Conservation (phyloP, 768 basidiomycete species). For the Suillus alpinus region DNA sequence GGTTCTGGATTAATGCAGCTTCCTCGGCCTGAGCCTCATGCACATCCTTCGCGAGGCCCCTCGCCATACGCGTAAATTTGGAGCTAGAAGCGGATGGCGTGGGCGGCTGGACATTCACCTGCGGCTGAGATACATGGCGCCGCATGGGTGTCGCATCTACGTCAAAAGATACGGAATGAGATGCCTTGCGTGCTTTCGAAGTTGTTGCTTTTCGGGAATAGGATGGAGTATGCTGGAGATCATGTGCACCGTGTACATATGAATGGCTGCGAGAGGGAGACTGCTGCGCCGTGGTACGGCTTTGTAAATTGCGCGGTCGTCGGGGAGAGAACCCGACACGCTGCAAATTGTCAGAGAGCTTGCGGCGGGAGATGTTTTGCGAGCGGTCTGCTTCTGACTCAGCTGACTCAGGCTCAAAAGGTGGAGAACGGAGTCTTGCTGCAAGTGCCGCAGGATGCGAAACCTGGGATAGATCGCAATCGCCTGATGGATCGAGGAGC, state of each 20-base stretch:
- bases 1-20: background rate
- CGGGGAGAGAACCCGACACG: slow-evolving; percentile 73
- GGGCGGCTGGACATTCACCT: slow-evolving; percentile 55
- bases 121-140: slow-evolving; percentile 24
- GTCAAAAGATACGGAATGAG: slow-evolving; percentile 26
- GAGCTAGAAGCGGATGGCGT: slow-evolving; percentile 57
- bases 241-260: slow-evolving; percentile 10
- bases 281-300: slow-evolving; percentile 21
- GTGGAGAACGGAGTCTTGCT: slow-evolving; percentile 44
- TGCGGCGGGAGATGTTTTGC: slow-evolving; percentile 49
- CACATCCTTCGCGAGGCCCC: slow-evolving; percentile 54
- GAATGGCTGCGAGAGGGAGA: slow-evolving; percentile 11
- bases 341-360: slow-evolving; percentile 67
- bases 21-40: slow-evolving; percentile 33
- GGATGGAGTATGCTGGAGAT: slow-evolving; percentile 1
- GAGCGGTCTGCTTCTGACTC: slow-evolving; percentile 46
- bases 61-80: slow-evolving; percentile 59
- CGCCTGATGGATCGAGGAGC: slow-evolving; percentile 59
- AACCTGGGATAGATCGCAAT: slow-evolving; percentile 58
- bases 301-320: slow-evolving; percentile 55
- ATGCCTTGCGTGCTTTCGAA: slow-evolving; percentile 30
- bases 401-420: slow-evolving; percentile 46
- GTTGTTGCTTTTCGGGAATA: slow-evolving; percentile 26
- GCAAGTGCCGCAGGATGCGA: slow-evolving; percentile 45
- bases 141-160: slow-evolving; percentile 24